Evolutionary conservation across 768 basidiomycete species (phyloP).

Genomic region (Lactifluus subvellereus): DNA sequence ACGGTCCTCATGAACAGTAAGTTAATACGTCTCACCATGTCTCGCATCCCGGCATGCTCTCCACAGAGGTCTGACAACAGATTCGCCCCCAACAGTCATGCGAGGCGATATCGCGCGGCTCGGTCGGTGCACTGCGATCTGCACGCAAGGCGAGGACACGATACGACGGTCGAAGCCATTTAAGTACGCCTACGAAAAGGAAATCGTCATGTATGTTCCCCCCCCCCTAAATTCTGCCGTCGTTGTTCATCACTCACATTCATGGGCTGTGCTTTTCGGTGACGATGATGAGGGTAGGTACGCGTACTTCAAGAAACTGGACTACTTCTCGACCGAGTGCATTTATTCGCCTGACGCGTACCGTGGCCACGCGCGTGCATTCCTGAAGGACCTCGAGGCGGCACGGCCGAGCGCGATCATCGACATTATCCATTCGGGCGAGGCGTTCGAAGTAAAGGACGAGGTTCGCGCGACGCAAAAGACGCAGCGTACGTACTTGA

Average conservation of each 20-base stretch:
- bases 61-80: slow-evolving; percentile 1
- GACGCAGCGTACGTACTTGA: slow-evolving; percentile 60
- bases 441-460: slow-evolving; percentile 81
- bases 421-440: slow-evolving; percentile 96
- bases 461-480: slow-evolving; percentile 83
- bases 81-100: slow-evolving; percentile 61
- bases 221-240: neutral
- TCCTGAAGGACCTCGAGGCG: slow-evolving; percentile 93
- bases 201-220: slow-evolving; percentile 86
- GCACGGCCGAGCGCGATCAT: slow-evolving; percentile 93
- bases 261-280: neutral
- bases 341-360: slow-evolving; percentile 99
- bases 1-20: slow-evolving; percentile 98
- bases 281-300: slow-evolving; percentile 53
- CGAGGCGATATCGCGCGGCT: slow-evolving; percentile 94
- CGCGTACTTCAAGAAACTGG: slow-evolving; percentile 98
- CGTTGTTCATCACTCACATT: neutral
- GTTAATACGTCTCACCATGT: slow-evolving; percentile 30
- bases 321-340: slow-evolving; percentile 99
- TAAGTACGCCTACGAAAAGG: slow-evolving; percentile 99
- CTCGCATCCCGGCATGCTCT: neutral
- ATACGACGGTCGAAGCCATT: slow-evolving; percentile 99
- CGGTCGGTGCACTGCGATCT: slow-evolving; percentile 89
- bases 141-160: slow-evolving; percentile 93
- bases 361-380: slow-evolving; percentile 89